Evolutionary conservation across 2,329 filamentous ascomycete genomes (phyloP).

Genomic region (Beauveria asiatica): DNA sequence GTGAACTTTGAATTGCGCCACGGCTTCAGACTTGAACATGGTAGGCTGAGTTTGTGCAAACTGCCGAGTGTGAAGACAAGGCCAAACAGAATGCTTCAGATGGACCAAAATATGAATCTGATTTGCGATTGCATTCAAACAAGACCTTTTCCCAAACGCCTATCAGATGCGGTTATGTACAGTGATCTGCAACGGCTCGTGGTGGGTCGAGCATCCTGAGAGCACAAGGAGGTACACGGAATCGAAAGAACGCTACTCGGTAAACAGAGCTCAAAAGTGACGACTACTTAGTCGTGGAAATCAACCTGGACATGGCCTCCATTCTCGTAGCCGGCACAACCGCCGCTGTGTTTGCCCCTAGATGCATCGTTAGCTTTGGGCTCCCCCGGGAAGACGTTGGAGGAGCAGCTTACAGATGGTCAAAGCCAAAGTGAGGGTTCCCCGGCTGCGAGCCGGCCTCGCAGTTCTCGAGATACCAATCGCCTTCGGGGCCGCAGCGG

Average conservation of each 20-base stretch:
- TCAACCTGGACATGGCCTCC: conserved; percentile 14
- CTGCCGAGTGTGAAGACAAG: too few relatives aligned
- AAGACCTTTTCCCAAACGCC: too few relatives aligned
- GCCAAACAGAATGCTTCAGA: too few relatives aligned
- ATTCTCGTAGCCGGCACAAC: conserved; percentile 22
- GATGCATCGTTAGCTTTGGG: neutral
- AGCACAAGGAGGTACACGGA: neutral
- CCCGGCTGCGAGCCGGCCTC: conserved; percentile 16
- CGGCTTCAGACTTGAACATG: too few relatives aligned
- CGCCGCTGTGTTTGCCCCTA: conserved; percentile 19
- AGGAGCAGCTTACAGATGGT: conserved; percentile 6
- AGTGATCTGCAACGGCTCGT: neutral
- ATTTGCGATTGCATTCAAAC: too few relatives aligned
- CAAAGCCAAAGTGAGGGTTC: conserved; percentile 16
- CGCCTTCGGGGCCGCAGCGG: conserved; percentile 24
- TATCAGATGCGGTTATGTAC: neutral
- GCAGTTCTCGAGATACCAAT: conserved; percentile 32
- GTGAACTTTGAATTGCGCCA: too few relatives aligned
- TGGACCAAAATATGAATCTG: too few relatives aligned
- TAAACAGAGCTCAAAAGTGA: neutral
- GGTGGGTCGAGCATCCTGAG: neutral
- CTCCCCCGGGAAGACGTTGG: too few relatives aligned
- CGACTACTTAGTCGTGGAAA: neutral
- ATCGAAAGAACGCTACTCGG: neutral
- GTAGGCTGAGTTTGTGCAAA: too few relatives aligned